Percentiles rank a stretch among this genome's conserved stretches.
These are phyloP conservation scores for Petasospora fabianii DNA, from an alignment of 1,139 yeast genomes.

Conservation along the genomic window DNA sequence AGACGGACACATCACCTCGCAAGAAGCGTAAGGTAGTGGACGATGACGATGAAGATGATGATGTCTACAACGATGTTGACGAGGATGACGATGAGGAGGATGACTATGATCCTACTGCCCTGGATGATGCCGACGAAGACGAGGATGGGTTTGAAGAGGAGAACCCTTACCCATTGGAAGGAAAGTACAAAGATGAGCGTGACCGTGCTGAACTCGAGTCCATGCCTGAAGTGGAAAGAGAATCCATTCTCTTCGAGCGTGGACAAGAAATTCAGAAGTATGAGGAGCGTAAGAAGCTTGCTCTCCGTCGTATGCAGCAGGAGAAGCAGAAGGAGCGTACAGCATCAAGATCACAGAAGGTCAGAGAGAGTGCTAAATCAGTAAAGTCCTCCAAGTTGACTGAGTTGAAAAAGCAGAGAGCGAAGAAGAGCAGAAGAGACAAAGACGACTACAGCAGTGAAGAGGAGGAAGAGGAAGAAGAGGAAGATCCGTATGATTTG, in stretches of 20 bases:
- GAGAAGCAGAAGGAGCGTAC: constrained; percentile 39
- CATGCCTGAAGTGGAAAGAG: constrained; percentile 90
- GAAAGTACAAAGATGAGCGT: constrained; percentile 78
- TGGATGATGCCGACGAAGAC: constrained; percentile 28
- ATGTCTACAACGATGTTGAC: constrained; percentile 23
- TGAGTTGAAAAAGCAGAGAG: constrained; percentile 84
- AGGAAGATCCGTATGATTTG: constrained; percentile 35
- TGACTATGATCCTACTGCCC: constrained; percentile 31
- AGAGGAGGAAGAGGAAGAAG: constrained; percentile 34
- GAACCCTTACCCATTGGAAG: constrained; percentile 90
- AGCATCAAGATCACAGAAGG: constrained; percentile 27
- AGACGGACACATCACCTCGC: constrained; percentile 18
- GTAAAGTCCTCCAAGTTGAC: constrained; percentile 60
- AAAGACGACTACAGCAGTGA: constrained; percentile 40
- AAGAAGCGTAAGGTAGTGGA: constrained; percentile 24
- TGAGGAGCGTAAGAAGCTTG: constrained; percentile 77
- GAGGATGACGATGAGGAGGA: constrained; percentile 29
- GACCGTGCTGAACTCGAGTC: constrained; percentile 67
- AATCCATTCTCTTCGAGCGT: constrained; percentile 86
- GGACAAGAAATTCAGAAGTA: constrained; percentile 85
- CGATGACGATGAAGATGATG: constrained; percentile 31
- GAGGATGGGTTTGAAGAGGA: constrained; percentile 33
- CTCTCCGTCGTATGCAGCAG: constrained; percentile 69
- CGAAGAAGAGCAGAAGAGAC: constrained; percentile 47
- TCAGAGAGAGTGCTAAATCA: constrained; percentile 28